Evolutionary conservation across 345 rosid genomes (phyloP), one percentile per base, ranked within the genome.

Genomic region (Toxicodendron radicans): DNA sequence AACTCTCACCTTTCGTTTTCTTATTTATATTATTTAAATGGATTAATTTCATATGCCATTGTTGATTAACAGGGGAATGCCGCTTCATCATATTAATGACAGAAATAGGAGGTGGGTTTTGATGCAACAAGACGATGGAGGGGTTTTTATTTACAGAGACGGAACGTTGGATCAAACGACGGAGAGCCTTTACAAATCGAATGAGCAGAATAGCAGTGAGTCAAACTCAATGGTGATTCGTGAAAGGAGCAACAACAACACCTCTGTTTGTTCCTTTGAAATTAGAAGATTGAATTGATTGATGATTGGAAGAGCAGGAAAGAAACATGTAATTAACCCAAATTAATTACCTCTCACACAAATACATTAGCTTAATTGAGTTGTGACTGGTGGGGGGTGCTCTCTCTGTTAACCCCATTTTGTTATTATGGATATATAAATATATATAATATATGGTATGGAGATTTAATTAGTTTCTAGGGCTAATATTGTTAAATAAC

Each of bases 101-200:
- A 60, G 69, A 57, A 74, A 62, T 8, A 45, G 78, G 51, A 88
- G 79, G 62, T 86, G 90, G 90, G 66, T 79, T 14, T 58, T 79
- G 1, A 78, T 88, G 83, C 83, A 86, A 21, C 87, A 78, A 58
- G 85, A 76, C 16, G 86, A 84, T 20, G 52, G 48, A 12, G 52
- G 48, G 12, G 65, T 78, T 16, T 88, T 80, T 77, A 80, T 88
- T 10, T 86, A 78, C 81, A 76, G 83, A 65, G 86, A 84, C 63
- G 92, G 88, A 52, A 86, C 90, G 2, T n/a, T 81, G 8, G 87
- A 80, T 6, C 80, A 38, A 57, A 23, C 83, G 5, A 75, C 80
- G 13, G 66, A 69, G 27, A 57, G 38, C 48, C 58, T 64, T 23
- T 85, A 85, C 66, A 79, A 62, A 16, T 62, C 68, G 64, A 43